Percentiles rank a stretch among this genome's conserved stretches.
phyloP scores from a whole-genome alignment of 805 yeast genomes.

The Jamesozyma lodderae region DNA sequence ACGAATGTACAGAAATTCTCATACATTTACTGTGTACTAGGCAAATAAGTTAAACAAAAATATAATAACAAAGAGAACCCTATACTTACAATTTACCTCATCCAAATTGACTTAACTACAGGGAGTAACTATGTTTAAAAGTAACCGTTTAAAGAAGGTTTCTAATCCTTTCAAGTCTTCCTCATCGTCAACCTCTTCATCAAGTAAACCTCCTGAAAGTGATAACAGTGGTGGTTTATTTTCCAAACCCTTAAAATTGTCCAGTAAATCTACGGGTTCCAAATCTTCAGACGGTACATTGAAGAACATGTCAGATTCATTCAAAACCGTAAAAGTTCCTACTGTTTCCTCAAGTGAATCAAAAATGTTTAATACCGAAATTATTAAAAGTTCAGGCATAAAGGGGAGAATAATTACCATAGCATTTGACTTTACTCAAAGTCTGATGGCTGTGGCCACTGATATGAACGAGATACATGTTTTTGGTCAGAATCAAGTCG shows the following conservation, averaged over 20 bases:
- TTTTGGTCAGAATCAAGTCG: conserved; percentile 77
- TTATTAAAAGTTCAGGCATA: conserved; percentile 43
- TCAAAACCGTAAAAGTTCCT: conserved; percentile 22
- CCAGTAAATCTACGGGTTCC: background rate
- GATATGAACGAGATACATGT: conserved; percentile 61
- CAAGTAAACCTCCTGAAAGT: background rate
- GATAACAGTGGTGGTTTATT: background rate
- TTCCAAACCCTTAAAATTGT: background rate
- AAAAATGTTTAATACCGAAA: conserved; percentile 28
- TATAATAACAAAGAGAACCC: too few species aligned
- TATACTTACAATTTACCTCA: too few species aligned
- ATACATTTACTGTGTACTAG: too few species aligned
- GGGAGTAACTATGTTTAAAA: conserved; percentile 25
- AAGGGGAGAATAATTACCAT: conserved; percentile 55
- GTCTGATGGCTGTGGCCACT: conserved; percentile 75
- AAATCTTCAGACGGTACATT: conserved; percentile 1
- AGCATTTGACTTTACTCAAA: conserved; percentile 84
- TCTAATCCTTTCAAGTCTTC: conserved; percentile 29
- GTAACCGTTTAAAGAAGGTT: conserved; percentile 27
- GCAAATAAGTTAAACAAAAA: too few species aligned
- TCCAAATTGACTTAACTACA: background rate
- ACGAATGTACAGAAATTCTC: too few species aligned
- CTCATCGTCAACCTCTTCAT: background rate
- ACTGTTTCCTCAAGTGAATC: conserved; percentile 14
- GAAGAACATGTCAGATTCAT: conserved; percentile 21